Conservation (phyloP, 306 rosid species). For the Glycine latifolia region DNA sequence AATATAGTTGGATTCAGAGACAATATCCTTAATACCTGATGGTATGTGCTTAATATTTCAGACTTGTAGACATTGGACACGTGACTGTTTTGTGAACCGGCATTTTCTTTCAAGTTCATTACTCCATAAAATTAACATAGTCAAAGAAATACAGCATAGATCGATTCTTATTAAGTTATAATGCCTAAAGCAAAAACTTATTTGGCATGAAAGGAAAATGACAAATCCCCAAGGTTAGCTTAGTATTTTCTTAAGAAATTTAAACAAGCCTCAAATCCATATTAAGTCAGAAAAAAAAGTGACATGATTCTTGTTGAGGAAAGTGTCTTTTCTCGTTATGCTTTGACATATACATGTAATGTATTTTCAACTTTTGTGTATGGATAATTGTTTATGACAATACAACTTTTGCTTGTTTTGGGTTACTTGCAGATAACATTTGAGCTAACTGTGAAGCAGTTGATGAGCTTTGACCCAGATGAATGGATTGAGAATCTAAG, state of each 20-base stretch:
- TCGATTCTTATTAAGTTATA: conserved; percentile 15
- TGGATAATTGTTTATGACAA: not conserved
- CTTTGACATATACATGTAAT: conserved; percentile 30
- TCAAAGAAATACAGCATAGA: conserved; percentile 3
- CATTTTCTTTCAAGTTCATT: conserved; percentile 21
- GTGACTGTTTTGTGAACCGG: not conserved
- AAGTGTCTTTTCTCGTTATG: conserved; percentile 16
- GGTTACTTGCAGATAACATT: conserved; percentile 75
- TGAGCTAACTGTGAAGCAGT: conserved; percentile 94
- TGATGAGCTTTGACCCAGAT: conserved; percentile 96
- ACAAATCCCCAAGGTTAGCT: not conserved
- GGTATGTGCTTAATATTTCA: conserved; percentile 58
- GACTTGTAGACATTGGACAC: conserved; percentile 30
- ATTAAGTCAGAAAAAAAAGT: not conserved
- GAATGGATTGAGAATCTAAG: conserved; percentile 87
- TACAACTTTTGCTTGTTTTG: not conserved
- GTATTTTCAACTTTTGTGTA: conserved; percentile 39
- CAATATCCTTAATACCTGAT: conserved; percentile 72
- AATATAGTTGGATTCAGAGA: too few species aligned
- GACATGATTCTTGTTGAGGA: conserved; percentile 19
- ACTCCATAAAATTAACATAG: conserved; percentile 3
- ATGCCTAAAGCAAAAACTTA: conserved; percentile 9
- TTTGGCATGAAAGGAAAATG: conserved; percentile 39
- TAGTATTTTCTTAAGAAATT: conserved; percentile 10
- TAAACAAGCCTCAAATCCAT: conserved; percentile 2